Conservation (phyloP, 2,329 filamentous ascomycete species). For the Venturia carpophila region DNA sequence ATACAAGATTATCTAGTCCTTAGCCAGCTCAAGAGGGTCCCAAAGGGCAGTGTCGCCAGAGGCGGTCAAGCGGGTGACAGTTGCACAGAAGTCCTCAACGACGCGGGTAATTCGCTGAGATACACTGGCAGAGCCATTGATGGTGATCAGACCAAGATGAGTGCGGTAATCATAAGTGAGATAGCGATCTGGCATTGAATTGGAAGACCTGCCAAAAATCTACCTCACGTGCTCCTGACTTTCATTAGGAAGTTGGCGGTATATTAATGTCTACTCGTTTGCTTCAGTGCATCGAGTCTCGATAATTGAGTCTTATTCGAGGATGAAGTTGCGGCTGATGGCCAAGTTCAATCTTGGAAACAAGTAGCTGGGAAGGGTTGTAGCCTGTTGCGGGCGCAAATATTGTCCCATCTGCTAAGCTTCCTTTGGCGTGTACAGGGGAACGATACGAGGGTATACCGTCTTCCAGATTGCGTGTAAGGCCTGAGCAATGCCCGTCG, state of each 20-base stretch:
- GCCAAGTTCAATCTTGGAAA: background rate
- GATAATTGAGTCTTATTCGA: conserved; percentile 22
- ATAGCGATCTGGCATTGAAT: background rate
- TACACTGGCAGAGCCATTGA: conserved; percentile 25
- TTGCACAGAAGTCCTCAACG: conserved; percentile 32
- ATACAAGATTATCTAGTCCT: conserved; percentile 28
- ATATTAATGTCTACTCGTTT: background rate
- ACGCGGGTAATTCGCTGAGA: conserved; percentile 28
- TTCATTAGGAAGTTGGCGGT: background rate
- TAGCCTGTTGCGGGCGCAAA: background rate
- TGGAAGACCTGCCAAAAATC: background rate
- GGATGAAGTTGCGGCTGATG: background rate
- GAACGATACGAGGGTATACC: background rate
- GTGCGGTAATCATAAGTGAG: conserved; percentile 26
- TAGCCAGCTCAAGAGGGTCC: conserved; percentile 30
- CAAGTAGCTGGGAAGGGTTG: background rate
- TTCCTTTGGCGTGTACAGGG: background rate
- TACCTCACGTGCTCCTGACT: background rate
- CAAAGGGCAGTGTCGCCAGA: conserved; percentile 32
- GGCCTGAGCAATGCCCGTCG: too few relatives aligned
- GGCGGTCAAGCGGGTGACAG: conserved; percentile 27
- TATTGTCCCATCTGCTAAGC: background rate
- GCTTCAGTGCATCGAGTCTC: conserved; percentile 19
- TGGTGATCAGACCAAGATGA: conserved; percentile 32
- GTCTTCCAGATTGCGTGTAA: too few relatives aligned